These are phyloP conservation scores for Tetracladium setigerum DNA, from an alignment of 495 filamentous ascomycete species.

Conservation along the genomic window DNA sequence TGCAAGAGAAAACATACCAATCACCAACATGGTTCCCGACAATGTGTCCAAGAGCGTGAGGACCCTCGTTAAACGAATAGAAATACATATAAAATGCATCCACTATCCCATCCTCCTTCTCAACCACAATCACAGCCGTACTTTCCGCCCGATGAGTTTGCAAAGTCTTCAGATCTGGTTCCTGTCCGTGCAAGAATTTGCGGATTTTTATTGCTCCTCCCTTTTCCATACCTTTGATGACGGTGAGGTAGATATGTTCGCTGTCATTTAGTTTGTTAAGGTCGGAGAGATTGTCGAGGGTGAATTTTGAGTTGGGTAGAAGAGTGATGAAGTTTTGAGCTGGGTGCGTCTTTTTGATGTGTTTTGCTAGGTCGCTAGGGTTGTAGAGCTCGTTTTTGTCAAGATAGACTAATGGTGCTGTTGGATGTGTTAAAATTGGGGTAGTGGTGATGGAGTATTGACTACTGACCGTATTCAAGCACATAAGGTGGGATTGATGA, in stretches of 20 bases:
- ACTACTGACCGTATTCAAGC: no score
- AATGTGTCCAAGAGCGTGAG: conserved; percentile 39
- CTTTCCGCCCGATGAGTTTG: not conserved
- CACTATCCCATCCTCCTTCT: conserved; percentile 42
- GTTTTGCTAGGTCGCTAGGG: conserved; percentile 50
- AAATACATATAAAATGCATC: conserved; percentile 69
- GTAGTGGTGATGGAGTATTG: no score
- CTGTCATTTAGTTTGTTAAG: conserved; percentile 47
- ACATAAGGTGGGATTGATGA: no score
- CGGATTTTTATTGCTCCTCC: conserved; percentile 41
- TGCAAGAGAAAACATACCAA: conserved; percentile 33
- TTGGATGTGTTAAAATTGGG: no score
- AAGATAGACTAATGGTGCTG: conserved; percentile 25
- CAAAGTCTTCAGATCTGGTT: conserved; percentile 1
- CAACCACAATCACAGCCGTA: conserved; percentile 41
- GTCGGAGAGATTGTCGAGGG: conserved; percentile 46
- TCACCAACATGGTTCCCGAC: conserved; percentile 59
- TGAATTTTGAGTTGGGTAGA: conserved; percentile 21
- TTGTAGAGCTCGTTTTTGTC: conserved; percentile 48
- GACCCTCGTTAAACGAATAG: conserved; percentile 52
- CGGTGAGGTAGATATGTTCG: conserved; percentile 40
- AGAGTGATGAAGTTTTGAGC: conserved; percentile 43
- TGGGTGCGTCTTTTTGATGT: conserved; percentile 48
- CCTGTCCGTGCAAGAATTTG: conserved; percentile 33
- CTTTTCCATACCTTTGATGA: conserved; percentile 47